Conservation (phyloP, 495 filamentous ascomycete genomes). For the Cudoniella acicularis region DNA sequence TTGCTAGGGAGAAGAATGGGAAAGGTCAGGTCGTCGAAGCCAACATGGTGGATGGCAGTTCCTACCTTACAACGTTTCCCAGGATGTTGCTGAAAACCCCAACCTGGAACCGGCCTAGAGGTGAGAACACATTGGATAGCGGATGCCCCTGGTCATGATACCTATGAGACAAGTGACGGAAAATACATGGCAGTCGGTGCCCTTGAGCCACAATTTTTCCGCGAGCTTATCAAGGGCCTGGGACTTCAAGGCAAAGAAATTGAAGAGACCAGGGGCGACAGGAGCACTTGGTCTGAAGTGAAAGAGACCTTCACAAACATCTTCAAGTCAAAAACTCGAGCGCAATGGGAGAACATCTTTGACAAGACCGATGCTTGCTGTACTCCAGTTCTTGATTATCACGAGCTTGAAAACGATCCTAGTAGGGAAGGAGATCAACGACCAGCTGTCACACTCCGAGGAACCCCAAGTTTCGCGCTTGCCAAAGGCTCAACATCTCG, state of each 20-base stretch:
- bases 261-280: slow-evolving; percentile 52
- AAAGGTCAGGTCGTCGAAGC: slow-evolving; percentile 85
- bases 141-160: slow-evolving; percentile 86
- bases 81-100: slow-evolving; percentile 57
- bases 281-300: slow-evolving; percentile 61
- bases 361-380: slow-evolving; percentile 90
- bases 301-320: slow-evolving; percentile 52
- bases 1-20: slow-evolving; percentile 54
- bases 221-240: slow-evolving; percentile 60
- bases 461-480: slow-evolving; percentile 53
- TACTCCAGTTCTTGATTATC: slow-evolving; percentile 74
- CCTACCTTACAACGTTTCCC: slow-evolving; percentile 73
- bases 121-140: slow-evolving; percentile 75
- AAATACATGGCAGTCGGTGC: slow-evolving; percentile 87
- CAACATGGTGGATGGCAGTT: slow-evolving; percentile 92
- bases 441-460: slow-evolving; percentile 64
- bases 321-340: slow-evolving; percentile 71
- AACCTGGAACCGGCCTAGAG: slow-evolving; percentile 59
- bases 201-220: slow-evolving; percentile 82
- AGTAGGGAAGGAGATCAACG: slow-evolving; percentile 65
- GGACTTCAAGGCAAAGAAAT: slow-evolving; percentile 49
- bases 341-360: slow-evolving; percentile 82
- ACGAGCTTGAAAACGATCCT: slow-evolving; percentile 61
- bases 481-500: slow-evolving; percentile 16
- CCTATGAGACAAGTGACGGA: slow-evolving; percentile 80